Evolutionary conservation across 257 asterid species (phyloP), one percentile per base, ranked within the genome.

Genomic region (Apocynum venetum): DNA sequence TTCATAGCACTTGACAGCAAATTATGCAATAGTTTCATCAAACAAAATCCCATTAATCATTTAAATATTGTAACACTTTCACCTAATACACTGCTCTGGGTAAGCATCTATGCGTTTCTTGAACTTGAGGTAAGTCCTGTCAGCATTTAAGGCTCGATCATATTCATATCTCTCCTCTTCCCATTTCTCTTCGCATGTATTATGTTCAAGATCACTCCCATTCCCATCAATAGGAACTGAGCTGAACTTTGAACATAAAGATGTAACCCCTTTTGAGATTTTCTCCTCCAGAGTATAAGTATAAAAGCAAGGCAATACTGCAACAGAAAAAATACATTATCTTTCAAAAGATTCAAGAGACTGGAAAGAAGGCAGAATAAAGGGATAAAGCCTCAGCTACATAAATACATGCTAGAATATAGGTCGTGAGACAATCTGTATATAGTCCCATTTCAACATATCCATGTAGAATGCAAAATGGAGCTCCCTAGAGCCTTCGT

Each of bases 21-120:
- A 75, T 12, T 35, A 43, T 5, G 67, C 31, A 57, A 72, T 25
- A 9, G 13, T 13, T 1, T 2, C 4, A 61, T 61, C 46, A 36
- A 64, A 64, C 43, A 9, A 60, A 60, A 31, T 25, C 40, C 13
- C 4, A 0, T 60, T 60, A 66, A 40, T 6, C 46, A 15, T 15
- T 44, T 14, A 66, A 43, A 15, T 15, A 66, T 43, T 15, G 43
- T 40, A 67, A 41, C 41, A 65, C 56, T 70, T 25, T 80, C 76
- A 92, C 98, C 98, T 92, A 87, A 94, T 84, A 88, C 98, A 94
- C 82, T 94, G 98, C 81, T 89, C 91, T 56, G 93, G 96, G 84
- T 87, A 85, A 66, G 89, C 87, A 81, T 91, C 96, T 75, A 92
- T 60, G 75, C 96, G 87, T 82, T 94, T 94, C 89, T 82, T 92